Evolutionary conservation across 2,329 filamentous ascomycete genomes (phyloP).

Genomic region (Verticillium zaregamsianum): DNA sequence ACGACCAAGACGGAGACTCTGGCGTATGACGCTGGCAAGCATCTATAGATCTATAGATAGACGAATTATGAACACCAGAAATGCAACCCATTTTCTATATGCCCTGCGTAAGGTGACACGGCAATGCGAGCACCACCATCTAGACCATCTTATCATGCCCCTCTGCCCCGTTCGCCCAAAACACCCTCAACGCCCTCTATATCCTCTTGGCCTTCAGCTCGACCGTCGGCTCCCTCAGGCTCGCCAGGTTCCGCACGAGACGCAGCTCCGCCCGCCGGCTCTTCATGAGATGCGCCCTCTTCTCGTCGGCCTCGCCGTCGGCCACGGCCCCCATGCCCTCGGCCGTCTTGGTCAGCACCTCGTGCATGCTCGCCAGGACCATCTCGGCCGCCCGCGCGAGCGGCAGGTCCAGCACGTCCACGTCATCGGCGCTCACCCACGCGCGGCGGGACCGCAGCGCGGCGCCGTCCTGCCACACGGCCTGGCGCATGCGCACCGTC

Average conservation of each 20-base stretch:
- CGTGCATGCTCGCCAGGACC: conserved; percentile 90
- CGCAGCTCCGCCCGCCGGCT: conserved; percentile 88
- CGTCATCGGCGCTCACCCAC: conserved; percentile 75
- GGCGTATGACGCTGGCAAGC: neutral
- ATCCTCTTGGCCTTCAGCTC: conserved; percentile 57
- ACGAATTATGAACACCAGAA: conserved; percentile 3
- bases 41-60: conserved; percentile 4
- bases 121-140: neutral
- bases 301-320: conserved; percentile 38
- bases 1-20: neutral
- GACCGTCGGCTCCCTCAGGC: conserved; percentile 61
- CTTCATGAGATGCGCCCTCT: conserved; percentile 60
- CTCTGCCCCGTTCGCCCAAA: neutral
- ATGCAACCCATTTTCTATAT: conserved; percentile 3
- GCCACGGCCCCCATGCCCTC: conserved; percentile 49
- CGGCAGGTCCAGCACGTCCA: conserved; percentile 67
- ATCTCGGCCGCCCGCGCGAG: conserved; percentile 80
- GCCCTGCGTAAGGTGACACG: conserved; percentile 3
- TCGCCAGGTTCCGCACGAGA: conserved; percentile 70
- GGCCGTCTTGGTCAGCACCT: conserved; percentile 68
- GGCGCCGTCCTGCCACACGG: conserved; percentile 46
- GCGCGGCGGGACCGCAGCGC: conserved; percentile 46
- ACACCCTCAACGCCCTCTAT: conserved; percentile 18
- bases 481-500: conserved; percentile 82
- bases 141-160: neutral